Percentiles rank a stretch among this genome's conserved stretches.
These are phyloP conservation scores for Nicotiana paniculata DNA, from an alignment of 257 asterid genomes.

Conservation along the genomic window DNA sequence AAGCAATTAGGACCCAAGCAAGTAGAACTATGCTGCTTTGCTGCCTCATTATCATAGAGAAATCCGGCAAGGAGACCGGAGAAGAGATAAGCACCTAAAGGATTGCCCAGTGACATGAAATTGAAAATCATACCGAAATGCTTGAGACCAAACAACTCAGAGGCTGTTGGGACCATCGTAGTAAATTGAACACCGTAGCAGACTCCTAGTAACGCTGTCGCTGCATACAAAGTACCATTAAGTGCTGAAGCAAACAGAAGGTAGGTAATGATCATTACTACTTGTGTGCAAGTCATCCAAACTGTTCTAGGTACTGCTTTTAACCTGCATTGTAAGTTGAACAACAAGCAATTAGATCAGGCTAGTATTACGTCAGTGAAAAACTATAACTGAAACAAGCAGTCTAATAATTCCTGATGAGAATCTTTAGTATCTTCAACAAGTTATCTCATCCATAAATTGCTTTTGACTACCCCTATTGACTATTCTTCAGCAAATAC, in stretches of 20 bases:
- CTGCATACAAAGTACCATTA: conserved; percentile 37
- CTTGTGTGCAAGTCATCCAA: conserved; percentile 56
- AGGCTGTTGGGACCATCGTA: conserved; percentile 57
- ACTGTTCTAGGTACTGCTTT: conserved; percentile 60
- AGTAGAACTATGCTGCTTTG: conserved; percentile 36
- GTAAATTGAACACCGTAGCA: conserved; percentile 66
- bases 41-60: conserved; percentile 60
- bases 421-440: not conserved
- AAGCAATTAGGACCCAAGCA: conserved; percentile 68
- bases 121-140: conserved; percentile 58
- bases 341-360: not conserved
- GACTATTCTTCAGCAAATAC: not conserved
- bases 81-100: conserved; percentile 61
- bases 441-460: not conserved
- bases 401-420: not conserved
- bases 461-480: not conserved
- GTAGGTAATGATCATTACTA: conserved; percentile 45
- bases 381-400: not conserved
- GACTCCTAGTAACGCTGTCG: conserved; percentile 58
- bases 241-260: conserved; percentile 54
- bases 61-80: conserved; percentile 68
- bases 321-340: conserved; percentile 31
- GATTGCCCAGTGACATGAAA: conserved; percentile 59
- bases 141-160: conserved; percentile 66
- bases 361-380: not conserved